phyloP scores from a whole-genome alignment of 2,329 filamentous ascomycete species.

The Trichoderma sp. region DNA sequence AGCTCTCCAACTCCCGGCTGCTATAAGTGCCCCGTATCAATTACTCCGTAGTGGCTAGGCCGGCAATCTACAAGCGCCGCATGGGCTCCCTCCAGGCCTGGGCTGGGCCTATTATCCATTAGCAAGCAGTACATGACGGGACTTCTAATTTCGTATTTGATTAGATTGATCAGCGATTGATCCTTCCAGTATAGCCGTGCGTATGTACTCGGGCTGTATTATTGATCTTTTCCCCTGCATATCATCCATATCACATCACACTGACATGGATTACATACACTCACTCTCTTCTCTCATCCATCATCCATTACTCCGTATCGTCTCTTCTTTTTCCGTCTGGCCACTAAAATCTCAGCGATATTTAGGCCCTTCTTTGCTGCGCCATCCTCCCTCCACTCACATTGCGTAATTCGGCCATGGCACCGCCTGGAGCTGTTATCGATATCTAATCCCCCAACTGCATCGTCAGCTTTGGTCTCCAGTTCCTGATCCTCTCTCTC shows the following conservation, averaged over 20 bases:
- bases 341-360: background rate
- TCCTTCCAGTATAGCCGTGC: background rate
- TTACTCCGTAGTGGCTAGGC: background rate
- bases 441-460: background rate
- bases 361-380: background rate
- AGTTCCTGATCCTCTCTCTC: slow-evolving; percentile 1
- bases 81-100: slow-evolving; percentile 1
- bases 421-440: background rate
- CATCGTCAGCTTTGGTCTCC: background rate
- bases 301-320: background rate
- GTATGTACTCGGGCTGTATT: too few species aligned
- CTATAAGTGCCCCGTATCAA: background rate
- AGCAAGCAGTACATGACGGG: background rate
- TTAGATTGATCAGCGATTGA: background rate
- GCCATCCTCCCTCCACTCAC: slow-evolving; percentile 1
- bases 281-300: background rate
- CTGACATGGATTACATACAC: background rate
- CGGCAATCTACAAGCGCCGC: background rate
- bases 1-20: background rate
- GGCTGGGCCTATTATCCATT: too few species aligned
- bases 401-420: slow-evolving; percentile 9
- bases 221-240: background rate
- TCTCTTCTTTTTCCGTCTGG: background rate
- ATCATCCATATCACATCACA: background rate
- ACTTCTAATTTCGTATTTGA: background rate